phyloP scores from a whole-genome alignment of 345 rosid species.

The Populus alba region DNA sequence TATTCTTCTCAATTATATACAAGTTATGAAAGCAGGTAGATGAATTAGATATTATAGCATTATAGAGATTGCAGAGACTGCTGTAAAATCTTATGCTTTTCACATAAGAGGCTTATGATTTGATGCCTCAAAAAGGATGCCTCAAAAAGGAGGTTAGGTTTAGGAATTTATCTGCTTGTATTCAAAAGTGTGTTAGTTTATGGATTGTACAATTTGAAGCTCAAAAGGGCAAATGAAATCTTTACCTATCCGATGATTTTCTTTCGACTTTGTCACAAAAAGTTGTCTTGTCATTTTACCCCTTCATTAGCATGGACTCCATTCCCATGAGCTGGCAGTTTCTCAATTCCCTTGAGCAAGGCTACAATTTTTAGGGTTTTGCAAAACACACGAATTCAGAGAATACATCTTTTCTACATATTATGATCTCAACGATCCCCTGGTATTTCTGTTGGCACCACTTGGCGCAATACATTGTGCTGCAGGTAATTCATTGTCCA shows the following conservation, averaged over 20 bases:
- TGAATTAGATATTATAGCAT: not conserved
- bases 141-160: not conserved
- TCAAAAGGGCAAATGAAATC: not conserved
- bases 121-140: not conserved
- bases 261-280: not conserved
- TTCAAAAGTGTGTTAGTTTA: constrained; percentile 1
- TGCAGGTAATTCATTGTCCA: too few relatives aligned
- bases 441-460: not conserved
- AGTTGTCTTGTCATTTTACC: not conserved
- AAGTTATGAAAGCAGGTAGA: constrained; percentile 8
- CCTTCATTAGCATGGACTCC: not conserved
- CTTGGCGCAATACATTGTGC: not conserved
- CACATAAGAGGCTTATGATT: not conserved
- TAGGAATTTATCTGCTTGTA: not conserved
- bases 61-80: not conserved
- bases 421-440: not conserved
- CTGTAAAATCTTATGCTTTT: constrained; percentile 1
- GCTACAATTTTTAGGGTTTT: not conserved
- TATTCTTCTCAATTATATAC: constrained; percentile 7
- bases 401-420: not conserved
- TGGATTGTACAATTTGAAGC: not conserved
- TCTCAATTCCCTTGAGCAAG: not conserved
- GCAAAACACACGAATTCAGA: not conserved
- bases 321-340: not conserved
- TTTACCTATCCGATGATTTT: not conserved